Base-by-base conservation (phyloP, 2,329 filamentous ascomycete genomes). In the Cercospora sojina region DNA sequence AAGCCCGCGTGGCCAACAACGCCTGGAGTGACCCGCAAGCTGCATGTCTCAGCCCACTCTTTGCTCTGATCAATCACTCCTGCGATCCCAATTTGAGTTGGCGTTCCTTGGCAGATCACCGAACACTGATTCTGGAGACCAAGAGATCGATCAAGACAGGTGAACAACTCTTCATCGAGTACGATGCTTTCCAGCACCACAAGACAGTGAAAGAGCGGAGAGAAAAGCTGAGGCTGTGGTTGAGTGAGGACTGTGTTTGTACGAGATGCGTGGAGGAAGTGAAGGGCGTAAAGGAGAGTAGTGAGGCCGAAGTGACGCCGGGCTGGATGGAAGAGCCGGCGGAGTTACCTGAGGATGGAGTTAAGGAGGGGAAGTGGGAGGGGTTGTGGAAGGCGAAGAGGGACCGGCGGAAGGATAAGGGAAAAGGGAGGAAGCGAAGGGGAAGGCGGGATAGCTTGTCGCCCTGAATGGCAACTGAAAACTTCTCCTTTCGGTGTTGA, bases 21-120 rank as follows among this genome's bases (percentile, higher is more conserved):
- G 4, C 92, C 91, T 27, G 87, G 91, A 64, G 89, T 91, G 74
- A 91, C 85, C 71, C 70, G 2, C 64, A 65, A 5, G 38, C 67
- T 7, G 51, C 65, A 76, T 71, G 79, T 75, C 18, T 97, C 27
- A 92, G 96, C 79, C 92, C 93, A 1, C 87, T 96, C 66, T 98
- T 95, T 92, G 97, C 92, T 78, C 83, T 98, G 32, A 93, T 94
- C 55, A 98, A 98, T 75, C 94, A 98, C 77, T 92, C 92, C 76
- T 98, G 94, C 79, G 88, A 96, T 75, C 93, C 94, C 9, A 97
- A 96, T 77, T 91, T 97, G 35, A 85, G 85, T 1, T 98, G 94
- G 94, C 90, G 93, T 3, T 67, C 64, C 5, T 32, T 59, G 5
- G 20, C 43, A 13, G 70, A 73, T 18, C 65, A 72, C 27, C 64